Percentiles rank a stretch among this genome's conserved stretches.
These are phyloP conservation scores for Pelargonium nanum DNA, from an alignment of 345 rosid genomes.

Conservation along the genomic window DNA sequence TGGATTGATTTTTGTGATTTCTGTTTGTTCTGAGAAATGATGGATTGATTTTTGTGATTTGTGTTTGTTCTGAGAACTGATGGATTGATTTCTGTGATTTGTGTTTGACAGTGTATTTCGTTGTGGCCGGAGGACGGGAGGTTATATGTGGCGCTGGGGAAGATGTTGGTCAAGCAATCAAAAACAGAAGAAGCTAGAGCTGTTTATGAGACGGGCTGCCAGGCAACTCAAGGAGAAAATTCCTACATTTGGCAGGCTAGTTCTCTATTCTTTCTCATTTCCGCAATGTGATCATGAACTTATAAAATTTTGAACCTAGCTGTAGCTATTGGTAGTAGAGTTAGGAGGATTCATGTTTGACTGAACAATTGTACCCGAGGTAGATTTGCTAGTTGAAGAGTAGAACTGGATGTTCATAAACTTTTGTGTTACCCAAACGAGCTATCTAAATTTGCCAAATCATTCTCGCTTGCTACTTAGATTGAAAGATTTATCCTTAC, in stretches of 20 bases:
- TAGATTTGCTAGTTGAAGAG: background rate
- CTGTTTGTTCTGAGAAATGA: background rate
- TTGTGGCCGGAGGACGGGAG: conserved; percentile 98
- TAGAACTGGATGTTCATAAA: background rate
- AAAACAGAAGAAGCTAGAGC: conserved; percentile 56
- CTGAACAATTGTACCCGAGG: background rate
- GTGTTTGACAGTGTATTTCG: conserved; percentile 48
- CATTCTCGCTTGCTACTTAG: background rate
- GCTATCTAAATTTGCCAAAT: background rate
- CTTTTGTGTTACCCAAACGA: background rate
- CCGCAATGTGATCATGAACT: background rate
- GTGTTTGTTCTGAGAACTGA: background rate
- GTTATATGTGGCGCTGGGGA: conserved; percentile 77
- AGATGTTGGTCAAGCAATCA: conserved; percentile 62
- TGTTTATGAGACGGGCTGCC: conserved; percentile 79
- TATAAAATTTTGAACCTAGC: too few relatives aligned
- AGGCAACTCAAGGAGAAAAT: conserved; percentile 93
- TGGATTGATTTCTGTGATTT: background rate
- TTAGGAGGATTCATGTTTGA: background rate
- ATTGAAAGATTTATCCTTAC: background rate
- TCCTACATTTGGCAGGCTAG: conserved; percentile 95
- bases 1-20: background rate
- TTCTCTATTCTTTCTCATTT: background rate
- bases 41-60: background rate
- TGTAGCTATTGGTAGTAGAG: conserved; percentile 1